Evolutionary conservation across 805 yeast genomes (phyloP).

Genomic region (Ogataea philodendri): DNA sequence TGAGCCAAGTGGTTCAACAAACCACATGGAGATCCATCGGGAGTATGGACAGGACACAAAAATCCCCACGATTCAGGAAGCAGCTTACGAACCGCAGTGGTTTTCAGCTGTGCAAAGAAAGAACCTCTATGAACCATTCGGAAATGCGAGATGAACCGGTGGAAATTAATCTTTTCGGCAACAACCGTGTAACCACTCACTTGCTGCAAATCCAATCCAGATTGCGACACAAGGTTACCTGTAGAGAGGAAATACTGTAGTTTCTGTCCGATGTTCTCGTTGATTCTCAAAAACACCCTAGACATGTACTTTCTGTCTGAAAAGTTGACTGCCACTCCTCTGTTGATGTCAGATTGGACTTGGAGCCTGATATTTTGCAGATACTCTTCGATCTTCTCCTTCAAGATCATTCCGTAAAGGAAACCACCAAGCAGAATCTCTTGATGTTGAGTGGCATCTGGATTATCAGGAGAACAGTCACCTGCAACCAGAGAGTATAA

Average conservation of each 20-base stretch:
- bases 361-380: constrained; percentile 69
- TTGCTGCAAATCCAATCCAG: constrained; percentile 97
- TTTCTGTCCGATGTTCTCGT: constrained; percentile 93
- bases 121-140: constrained; percentile 99
- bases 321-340: constrained; percentile 81
- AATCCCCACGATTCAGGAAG: constrained; percentile 99
- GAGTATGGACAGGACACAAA: constrained; percentile 98
- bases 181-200: constrained; percentile 98
- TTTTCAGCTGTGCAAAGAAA: constrained; percentile 95
- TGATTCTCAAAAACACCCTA: constrained; percentile 72
- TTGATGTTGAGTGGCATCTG: constrained; percentile 99
- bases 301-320: constrained; percentile 79
- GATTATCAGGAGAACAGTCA: constrained; percentile 95
- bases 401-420: constrained; percentile 92
- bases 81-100: constrained; percentile 94
- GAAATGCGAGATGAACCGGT: constrained; percentile 96
- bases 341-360: constrained; percentile 72
- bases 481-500: constrained; percentile 94
- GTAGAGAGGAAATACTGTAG: constrained; percentile 92
- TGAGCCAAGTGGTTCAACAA: constrained; percentile 94
- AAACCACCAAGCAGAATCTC: constrained; percentile 95
- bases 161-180: constrained; percentile 96
- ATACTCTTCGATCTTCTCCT: constrained; percentile 95
- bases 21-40: constrained; percentile 99
- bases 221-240: constrained; percentile 94